Percentiles rank a stretch among this genome's conserved stretches.
phyloP scores from a whole-genome alignment of 768 basidiomycete genomes.

The Leccinum variicolor region DNA sequence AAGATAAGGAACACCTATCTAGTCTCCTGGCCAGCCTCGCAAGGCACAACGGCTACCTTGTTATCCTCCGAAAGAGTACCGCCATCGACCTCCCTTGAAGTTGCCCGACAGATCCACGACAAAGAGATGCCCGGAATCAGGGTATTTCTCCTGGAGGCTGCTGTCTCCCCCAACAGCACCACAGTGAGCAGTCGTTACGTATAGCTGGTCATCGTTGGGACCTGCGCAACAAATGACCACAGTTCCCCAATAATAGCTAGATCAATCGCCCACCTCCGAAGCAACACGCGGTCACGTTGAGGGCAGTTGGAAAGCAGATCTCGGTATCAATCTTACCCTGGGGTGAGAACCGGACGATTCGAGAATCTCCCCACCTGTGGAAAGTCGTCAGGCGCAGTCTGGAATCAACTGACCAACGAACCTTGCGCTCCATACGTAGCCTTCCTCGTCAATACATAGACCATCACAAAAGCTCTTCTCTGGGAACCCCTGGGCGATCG shows the following conservation, averaged over 20 bases:
- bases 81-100: conserved; percentile 25
- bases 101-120: conserved; percentile 27
- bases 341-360: conserved; percentile 50
- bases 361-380: conserved; percentile 62
- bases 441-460: conserved; percentile 60
- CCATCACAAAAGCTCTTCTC: conserved; percentile 59
- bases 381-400: neutral
- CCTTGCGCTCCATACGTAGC: conserved; percentile 64
- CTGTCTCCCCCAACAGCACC: conserved; percentile 55
- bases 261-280: conserved; percentile 43
- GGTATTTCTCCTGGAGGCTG: conserved; percentile 31
- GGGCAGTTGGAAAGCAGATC: conserved; percentile 56
- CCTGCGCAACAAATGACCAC: conserved; percentile 34
- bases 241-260: conserved; percentile 4
- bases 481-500: conserved; percentile 48
- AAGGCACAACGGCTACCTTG: neutral
- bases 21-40: neutral
- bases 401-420: conserved; percentile 26
- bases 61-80: conserved; percentile 23
- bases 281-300: conserved; percentile 64
- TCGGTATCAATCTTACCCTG: conserved; percentile 56
- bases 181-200: conserved; percentile 53
- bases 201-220: conserved; percentile 57
- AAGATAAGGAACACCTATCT: neutral
- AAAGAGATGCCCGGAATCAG: conserved; percentile 36